These are phyloP conservation scores for Dorcoceras hygrometricum DNA, from an alignment of 257 asterid species.

Conservation along the genomic window DNA sequence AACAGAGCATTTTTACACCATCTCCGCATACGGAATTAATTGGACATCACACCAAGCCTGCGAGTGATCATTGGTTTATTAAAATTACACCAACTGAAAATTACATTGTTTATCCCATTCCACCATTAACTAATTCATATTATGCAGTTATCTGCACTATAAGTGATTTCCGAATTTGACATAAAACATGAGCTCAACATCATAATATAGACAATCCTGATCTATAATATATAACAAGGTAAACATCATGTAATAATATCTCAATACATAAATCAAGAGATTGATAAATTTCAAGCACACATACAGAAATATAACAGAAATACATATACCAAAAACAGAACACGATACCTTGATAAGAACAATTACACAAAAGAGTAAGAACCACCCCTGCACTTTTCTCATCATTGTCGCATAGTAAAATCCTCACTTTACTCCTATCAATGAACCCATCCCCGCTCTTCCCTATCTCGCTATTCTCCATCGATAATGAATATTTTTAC, in stretches of 20 bases:
- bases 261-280: too few species aligned
- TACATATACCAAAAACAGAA: background rate
- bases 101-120: too few species aligned
- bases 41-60: too few species aligned
- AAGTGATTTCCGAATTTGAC: too few species aligned
- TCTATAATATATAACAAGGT: background rate
- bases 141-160: too few species aligned
- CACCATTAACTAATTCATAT: too few species aligned
- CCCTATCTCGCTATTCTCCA: constrained; percentile 54
- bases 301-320: background rate
- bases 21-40: too few species aligned
- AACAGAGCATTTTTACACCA: too few species aligned
- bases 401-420: constrained; percentile 84
- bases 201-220: background rate
- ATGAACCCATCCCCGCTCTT: constrained; percentile 80
- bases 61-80: too few species aligned
- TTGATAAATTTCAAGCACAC: too few species aligned
- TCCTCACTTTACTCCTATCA: constrained; percentile 88
- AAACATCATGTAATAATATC: background rate
- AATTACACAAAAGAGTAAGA: constrained; percentile 65
- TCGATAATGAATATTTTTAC: background rate
- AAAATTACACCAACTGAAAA: too few species aligned
- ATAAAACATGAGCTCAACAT: too few species aligned
- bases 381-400: constrained; percentile 69
- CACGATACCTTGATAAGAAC: constrained; percentile 82